Percentiles rank a stretch among this genome's conserved stretches.
Conservation (phyloP, 179 eudicot genomes). For the Beta macrorhiza region DNA sequence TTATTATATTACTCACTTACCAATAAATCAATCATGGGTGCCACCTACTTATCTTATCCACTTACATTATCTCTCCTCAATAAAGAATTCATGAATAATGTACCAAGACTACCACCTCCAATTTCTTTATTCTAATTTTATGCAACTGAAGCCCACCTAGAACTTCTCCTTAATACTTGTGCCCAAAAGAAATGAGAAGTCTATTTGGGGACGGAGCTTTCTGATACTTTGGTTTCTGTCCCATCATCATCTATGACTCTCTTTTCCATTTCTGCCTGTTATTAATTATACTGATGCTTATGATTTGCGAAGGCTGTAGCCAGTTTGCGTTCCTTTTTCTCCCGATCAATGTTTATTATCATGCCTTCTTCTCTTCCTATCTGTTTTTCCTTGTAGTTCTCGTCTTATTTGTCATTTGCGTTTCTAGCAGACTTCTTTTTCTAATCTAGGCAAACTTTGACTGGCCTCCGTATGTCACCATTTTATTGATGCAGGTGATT, state of each 20-base stretch:
- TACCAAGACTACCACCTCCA: too few relatives aligned
- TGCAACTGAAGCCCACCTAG: too few relatives aligned
- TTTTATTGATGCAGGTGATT: slow-evolving; percentile 60
- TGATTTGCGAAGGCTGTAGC: background rate
- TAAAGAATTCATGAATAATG: too few relatives aligned
- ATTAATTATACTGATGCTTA: background rate
- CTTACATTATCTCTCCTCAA: too few relatives aligned
- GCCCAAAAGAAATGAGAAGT: background rate
- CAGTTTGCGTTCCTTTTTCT: background rate
- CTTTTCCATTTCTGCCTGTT: background rate
- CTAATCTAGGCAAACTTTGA: background rate
- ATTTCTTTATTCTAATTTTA: too few relatives aligned
- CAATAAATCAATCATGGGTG: too few relatives aligned
- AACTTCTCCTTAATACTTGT: too few relatives aligned
- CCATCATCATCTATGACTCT: background rate
- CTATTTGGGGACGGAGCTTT: background rate
- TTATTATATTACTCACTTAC: too few relatives aligned
- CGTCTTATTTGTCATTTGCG: background rate
- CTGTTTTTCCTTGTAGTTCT: background rate
- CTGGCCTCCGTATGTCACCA: slow-evolving; percentile 14
- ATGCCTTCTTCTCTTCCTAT: background rate
- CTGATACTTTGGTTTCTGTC: background rate
- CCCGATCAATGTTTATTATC: background rate
- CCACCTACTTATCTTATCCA: too few relatives aligned
- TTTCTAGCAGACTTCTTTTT: background rate